A percentile compares a stretch with the other conserved stretches of the same genome.
phyloP scores from a whole-genome alignment of 345 rosid genomes.

The Carallia brachiata region DNA sequence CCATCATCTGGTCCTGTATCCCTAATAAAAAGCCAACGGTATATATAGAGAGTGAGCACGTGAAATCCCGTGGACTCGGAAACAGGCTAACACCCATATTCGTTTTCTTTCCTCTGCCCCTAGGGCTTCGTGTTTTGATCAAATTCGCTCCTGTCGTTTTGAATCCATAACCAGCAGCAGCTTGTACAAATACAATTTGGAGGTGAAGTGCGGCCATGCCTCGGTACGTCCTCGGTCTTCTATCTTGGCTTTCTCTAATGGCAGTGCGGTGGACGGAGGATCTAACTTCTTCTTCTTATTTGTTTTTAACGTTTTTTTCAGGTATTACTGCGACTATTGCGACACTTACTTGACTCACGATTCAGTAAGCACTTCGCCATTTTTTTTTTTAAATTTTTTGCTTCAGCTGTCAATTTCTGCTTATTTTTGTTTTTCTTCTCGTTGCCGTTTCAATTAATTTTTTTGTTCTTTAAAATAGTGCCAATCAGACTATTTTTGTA shows the following conservation, averaged over 20 bases:
- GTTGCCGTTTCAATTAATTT: background rate
- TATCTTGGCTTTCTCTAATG: background rate
- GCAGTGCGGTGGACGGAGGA: no score
- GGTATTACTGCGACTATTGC: slow-evolving; percentile 98
- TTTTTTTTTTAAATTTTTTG: no score
- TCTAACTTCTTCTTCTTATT: background rate
- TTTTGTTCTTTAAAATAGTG: no score
- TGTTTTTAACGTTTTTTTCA: slow-evolving; percentile 24
- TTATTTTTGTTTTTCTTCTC: background rate
- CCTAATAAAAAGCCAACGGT: background rate
- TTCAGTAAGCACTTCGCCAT: slow-evolving; percentile 52
- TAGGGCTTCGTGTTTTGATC: background rate
- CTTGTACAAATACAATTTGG: no score
- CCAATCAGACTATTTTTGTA: no score
- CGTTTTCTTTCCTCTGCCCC: background rate
- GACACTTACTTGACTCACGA: slow-evolving; percentile 98
- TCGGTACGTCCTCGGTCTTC: background rate
- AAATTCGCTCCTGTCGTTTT: background rate
- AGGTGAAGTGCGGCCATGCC: slow-evolving; percentile 10
- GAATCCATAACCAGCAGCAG: background rate
- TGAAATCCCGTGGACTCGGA: background rate
- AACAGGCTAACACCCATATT: background rate
- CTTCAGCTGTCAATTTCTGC: background rate
- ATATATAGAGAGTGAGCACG: background rate
- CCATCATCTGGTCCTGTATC: no score